Evolutionary conservation across 371 early-diverging fungal species (phyloP), one percentile per base, ranked within the genome.

Genomic region (Lichtheimia ramosa): DNA sequence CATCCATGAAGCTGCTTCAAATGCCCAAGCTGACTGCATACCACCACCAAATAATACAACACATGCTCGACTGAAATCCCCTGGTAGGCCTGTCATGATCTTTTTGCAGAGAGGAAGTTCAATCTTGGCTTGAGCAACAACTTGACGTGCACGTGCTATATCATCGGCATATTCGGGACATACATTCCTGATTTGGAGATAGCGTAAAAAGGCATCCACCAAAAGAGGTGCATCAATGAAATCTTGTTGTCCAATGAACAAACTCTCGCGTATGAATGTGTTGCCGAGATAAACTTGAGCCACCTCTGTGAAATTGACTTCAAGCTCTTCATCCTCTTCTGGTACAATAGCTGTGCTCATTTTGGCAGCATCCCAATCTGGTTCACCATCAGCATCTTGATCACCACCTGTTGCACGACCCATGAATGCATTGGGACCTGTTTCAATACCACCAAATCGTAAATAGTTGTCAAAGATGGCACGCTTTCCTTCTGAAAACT

Each of bases 241-340:
- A 24, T 82, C 78, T 24, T 71, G 65, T 42, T 73, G 41, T 3
- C 70, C 62, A 39, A 83, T 76, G 63, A 82, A 83, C 2, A 70
- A 64, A 28, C 74, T 68, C 20, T 65, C 51, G 10, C 73, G 62
- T 42, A 83, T 61, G 58, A 85, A 83, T 10, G 71, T 60, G 20
- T 83, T 76, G 5, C 84, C 80, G 25, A 83, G 66, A 58, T 81
- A 85, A 1, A 82, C 82, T 39, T 82, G 82, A 5, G 78, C 84
- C 6, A 85, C 84, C 41, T 85, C 82, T 2, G 70, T 69, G 59
- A 85, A 85, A 50, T 77, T 82, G 48, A 85, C 73, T 25, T 69
- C 64, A 0, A 68, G 27, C 0, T 71, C 78, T 15, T 72, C 80
- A 23, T 82, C 83, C 25, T 77, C 73, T 25, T 79, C 71, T 18